These are phyloP conservation scores for Bruguiera hainesii DNA, from an alignment of 441 rosid genomes.

Conservation along the genomic window DNA sequence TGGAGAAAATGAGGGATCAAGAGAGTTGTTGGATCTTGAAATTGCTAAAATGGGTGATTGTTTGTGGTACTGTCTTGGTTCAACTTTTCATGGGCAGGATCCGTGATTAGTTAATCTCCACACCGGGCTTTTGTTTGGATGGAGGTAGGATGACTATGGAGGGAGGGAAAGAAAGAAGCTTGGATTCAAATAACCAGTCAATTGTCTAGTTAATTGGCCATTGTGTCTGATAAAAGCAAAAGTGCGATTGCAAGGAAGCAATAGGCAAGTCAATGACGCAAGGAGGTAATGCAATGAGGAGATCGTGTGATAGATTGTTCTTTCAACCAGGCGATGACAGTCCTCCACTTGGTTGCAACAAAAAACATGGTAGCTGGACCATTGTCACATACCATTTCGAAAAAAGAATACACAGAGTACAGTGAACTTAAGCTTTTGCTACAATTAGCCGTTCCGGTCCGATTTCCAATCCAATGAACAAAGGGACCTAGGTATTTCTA, in stretches of 20 bases:
- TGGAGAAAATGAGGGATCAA: background rate
- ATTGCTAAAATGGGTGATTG: constrained; percentile 13
- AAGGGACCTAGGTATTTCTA: constrained; percentile 13
- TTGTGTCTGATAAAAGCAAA: too few relatives aligned
- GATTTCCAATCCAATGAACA: constrained; percentile 25
- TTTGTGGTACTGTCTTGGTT: constrained; percentile 8
- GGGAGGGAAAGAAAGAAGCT: too few relatives aligned
- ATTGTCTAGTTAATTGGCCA: too few relatives aligned
- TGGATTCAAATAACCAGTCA: too few relatives aligned
- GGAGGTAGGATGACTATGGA: too few relatives aligned
- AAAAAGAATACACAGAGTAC: constrained; percentile 18
- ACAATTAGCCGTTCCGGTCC: constrained; percentile 18
- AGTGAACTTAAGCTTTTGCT: constrained; percentile 14
- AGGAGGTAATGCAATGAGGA: too few relatives aligned
- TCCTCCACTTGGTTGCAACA: background rate
- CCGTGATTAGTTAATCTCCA: too few relatives aligned
- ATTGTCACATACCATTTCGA: constrained; percentile 12
- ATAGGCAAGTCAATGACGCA: too few relatives aligned
- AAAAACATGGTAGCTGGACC: background rate
- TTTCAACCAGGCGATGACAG: background rate
- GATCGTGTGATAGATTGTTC: constrained; percentile 1
- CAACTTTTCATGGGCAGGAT: background rate
- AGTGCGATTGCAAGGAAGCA: too few relatives aligned
- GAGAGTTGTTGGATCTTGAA: constrained; percentile 15
- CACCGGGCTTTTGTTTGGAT: too few relatives aligned